These are phyloP conservation scores for Penstemon newberryi DNA, from an alignment of 257 asterid species.

Conservation along the genomic window DNA sequence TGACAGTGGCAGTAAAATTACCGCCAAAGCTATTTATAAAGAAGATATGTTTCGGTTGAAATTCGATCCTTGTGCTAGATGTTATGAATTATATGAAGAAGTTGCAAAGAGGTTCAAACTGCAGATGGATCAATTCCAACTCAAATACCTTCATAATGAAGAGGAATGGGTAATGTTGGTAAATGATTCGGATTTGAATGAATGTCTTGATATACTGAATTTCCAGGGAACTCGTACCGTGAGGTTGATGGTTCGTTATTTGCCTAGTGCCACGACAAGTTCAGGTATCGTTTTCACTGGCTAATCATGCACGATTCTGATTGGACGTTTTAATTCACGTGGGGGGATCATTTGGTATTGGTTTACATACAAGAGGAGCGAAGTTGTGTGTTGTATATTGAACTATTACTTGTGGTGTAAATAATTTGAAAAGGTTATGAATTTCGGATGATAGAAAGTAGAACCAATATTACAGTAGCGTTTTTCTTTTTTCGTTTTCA, in stretches of 20 bases:
- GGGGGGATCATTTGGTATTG: too few relatives aligned
- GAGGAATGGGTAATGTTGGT: conserved; percentile 83
- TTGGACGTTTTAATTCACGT: too few relatives aligned
- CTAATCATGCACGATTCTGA: too few relatives aligned
- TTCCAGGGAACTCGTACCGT: conserved; percentile 42
- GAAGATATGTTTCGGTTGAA: conserved; percentile 67
- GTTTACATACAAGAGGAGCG: too few relatives aligned
- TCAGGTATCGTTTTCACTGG: conserved; percentile 26
- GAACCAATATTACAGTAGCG: too few relatives aligned
- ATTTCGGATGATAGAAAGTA: too few relatives aligned
- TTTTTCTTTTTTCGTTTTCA: too few relatives aligned
- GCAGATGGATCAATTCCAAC: conserved; percentile 55
- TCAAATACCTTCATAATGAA: conserved; percentile 74
- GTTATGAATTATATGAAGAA: conserved; percentile 56
- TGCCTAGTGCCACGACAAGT: conserved; percentile 37
- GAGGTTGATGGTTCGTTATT: conserved; percentile 52
- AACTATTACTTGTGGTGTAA: too few relatives aligned
- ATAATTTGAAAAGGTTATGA: too few relatives aligned
- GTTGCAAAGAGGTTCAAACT: conserved; percentile 64
- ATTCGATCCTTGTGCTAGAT: conserved; percentile 49
- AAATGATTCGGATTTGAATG: conserved; percentile 63
- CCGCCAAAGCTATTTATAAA: conserved; percentile 55
- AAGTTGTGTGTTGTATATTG: too few relatives aligned
- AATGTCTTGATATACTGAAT: conserved; percentile 62
- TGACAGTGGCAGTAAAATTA: conserved; percentile 43